phyloP scores from a whole-genome alignment of 176 grass and related monocot species.

The Aegilops tauschii region DNA sequence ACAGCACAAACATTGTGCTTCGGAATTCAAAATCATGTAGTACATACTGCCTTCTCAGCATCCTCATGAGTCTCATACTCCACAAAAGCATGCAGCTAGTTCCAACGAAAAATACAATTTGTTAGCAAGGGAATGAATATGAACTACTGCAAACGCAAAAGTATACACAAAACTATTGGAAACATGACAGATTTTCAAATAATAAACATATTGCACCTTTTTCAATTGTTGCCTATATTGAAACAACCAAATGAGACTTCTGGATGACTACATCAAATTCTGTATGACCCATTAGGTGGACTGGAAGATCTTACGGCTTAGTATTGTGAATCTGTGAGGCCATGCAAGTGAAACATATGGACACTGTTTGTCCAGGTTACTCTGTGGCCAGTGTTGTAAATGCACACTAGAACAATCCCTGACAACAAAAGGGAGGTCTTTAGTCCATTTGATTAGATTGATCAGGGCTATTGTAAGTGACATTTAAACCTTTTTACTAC shows the following conservation, averaged over 20 bases:
- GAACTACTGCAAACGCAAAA: not conserved
- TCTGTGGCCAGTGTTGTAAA: not conserved
- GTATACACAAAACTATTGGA: not conserved
- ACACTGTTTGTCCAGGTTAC: not conserved
- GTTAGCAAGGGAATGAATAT: constrained; percentile 24
- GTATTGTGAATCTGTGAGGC: not conserved
- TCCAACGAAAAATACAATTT: not conserved
- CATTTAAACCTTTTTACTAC: not conserved
- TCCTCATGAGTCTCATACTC: constrained; percentile 62
- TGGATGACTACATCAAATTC: not conserved
- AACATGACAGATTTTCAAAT: not conserved
- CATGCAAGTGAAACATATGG: constrained; percentile 6
- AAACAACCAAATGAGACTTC: not conserved
- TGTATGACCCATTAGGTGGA: not conserved
- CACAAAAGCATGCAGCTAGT: constrained; percentile 70
- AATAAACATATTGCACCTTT: not conserved
- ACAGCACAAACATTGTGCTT: not conserved
- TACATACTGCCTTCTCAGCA: constrained; percentile 67
- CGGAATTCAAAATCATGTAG: constrained; percentile 28
- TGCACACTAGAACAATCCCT: not conserved
- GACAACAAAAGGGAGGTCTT: not conserved
- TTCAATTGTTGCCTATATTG: not conserved
- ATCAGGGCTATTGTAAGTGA: not conserved
- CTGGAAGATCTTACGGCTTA: not conserved
- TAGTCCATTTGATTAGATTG: not conserved